Evolutionary conservation across 345 rosid genomes (phyloP), one percentile per base, ranked within the genome.

Genomic region (Euclidium syriacum): DNA sequence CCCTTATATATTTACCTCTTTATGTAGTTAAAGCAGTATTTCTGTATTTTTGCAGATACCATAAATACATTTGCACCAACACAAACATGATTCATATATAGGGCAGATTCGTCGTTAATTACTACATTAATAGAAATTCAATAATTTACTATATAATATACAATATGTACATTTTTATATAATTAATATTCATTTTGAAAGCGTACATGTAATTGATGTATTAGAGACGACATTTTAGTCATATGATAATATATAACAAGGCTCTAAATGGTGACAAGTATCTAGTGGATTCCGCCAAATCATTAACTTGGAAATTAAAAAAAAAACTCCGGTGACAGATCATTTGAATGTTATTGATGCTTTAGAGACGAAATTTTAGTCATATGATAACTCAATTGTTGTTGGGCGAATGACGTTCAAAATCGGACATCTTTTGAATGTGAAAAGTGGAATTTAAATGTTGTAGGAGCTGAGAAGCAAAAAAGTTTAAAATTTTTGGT

Each of bases 1-100:
- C 57, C 74, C 68, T 70, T 46, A 44, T 62, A 44, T 62, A 1
- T 16, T 54, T 54, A 53, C 57, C 68, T 53, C 49, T 69, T 43
- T 60, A 34, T 60, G 29, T 39, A 29, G 44, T 42, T 46, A 70
- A 26, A 70, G 64, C 52, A 54, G 50, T 27, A 29, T 62, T 47
- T 62, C 44, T 70, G 57, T 39, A 35, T 20, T 1, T 36, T 36
- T 29, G 64, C 68, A 54, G 57, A 35, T 70, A 44, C 74, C 47
- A 62, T 17, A 54, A 46, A 38, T 62, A 54, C 16, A 38, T 46
- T 29, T 53, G 12, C 43, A 62, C 50, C 16, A 12, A 40, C 7
- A 19, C 35, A 10, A 40, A 42, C 24, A 39, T 26, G 15, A 16
- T 52, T 41, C n/a, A 41, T 27, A 29, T 18, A 23, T 30, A 51